Conservation (phyloP, 768 basidiomycete genomes). For the Obba rivulosa region DNA sequence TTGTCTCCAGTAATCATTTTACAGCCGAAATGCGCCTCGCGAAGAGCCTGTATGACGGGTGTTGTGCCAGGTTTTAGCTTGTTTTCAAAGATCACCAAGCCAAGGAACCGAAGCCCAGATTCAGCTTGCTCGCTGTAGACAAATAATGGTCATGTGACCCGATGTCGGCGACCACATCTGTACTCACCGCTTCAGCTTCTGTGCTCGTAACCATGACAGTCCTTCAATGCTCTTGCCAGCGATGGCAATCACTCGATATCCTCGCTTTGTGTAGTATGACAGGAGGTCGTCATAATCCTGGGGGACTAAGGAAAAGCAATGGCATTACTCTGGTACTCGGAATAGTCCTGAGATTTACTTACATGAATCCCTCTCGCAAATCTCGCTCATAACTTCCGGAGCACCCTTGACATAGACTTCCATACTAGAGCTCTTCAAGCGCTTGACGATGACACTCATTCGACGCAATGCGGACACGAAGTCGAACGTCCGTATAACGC, state of each 20-base stretch:
- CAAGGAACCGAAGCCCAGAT: constrained; percentile 83
- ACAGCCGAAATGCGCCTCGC: constrained; percentile 86
- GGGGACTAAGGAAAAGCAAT: constrained; percentile 58
- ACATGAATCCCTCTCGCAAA: constrained; percentile 93
- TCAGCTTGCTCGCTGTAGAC: constrained; percentile 84
- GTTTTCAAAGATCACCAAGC: constrained; percentile 97
- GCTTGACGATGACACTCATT: constrained; percentile 98
- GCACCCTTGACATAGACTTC: constrained; percentile 99
- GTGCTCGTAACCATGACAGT: constrained; percentile 94
- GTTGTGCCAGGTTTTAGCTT: constrained; percentile 90
- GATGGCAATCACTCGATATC: constrained; percentile 96
- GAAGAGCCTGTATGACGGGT: constrained; percentile 83
- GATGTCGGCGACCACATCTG: background rate
- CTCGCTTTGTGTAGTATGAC: constrained; percentile 94
- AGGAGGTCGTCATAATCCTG: constrained; percentile 94
- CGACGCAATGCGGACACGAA: constrained; percentile 89
- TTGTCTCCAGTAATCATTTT: constrained; percentile 99
- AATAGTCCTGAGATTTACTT: constrained; percentile 27
- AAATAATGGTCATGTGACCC: background rate
- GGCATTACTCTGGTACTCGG: background rate
- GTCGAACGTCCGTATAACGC: constrained; percentile 94
- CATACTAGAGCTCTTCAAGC: constrained; percentile 91
- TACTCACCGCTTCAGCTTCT: constrained; percentile 85
- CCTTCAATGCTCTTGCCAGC: constrained; percentile 94
- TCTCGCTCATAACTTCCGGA: constrained; percentile 95